Percentiles rank a stretch among this genome's conserved stretches.
phyloP scores from a whole-genome alignment of 2,329 filamentous ascomycete species.

The Colletotrichum sojae region DNA sequence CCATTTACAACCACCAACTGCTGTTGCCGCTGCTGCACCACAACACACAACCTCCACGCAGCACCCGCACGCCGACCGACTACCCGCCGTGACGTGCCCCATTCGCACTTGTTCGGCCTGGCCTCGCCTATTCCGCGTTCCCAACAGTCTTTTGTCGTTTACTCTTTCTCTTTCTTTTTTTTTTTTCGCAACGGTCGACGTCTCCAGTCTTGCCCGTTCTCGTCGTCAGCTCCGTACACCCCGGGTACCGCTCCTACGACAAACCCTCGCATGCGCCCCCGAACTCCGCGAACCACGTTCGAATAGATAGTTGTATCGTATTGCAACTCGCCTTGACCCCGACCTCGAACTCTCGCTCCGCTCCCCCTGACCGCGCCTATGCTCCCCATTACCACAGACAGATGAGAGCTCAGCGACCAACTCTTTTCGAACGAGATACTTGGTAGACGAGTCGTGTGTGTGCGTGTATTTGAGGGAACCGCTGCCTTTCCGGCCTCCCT shows the following conservation, averaged over 20 bases:
- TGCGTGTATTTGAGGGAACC: constrained; percentile 45
- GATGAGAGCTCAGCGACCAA: constrained; percentile 39
- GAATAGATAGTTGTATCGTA: constrained; percentile 33
- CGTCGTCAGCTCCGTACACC: constrained; percentile 23
- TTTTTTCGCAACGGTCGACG: constrained; percentile 30
- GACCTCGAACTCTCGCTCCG: constrained; percentile 7
- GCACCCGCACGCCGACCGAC: constrained; percentile 24
- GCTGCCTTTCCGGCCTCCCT: constrained; percentile 53
- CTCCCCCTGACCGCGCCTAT: constrained; percentile 34
- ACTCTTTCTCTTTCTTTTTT: constrained; percentile 21
- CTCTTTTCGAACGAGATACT: constrained; percentile 35
- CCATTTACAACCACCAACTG: constrained; percentile 13
- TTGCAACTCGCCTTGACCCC: constrained; percentile 9
- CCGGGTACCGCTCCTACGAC: constrained; percentile 29
- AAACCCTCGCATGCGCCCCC: constrained; percentile 28
- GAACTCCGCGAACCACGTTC: constrained; percentile 23
- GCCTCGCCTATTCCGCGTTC: constrained; percentile 29
- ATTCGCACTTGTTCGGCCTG: constrained; percentile 10
- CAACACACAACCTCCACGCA: constrained; percentile 23
- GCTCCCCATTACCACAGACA: constrained; percentile 28
- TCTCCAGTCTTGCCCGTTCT: constrained; percentile 29
- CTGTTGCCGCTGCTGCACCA: constrained; percentile 6
- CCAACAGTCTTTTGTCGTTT: constrained; percentile 36
- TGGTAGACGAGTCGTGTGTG: constrained; percentile 36
- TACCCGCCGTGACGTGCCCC: constrained; percentile 34